Evolutionary conservation across 805 yeast species (phyloP).

Genomic region (Candida ovalis): DNA sequence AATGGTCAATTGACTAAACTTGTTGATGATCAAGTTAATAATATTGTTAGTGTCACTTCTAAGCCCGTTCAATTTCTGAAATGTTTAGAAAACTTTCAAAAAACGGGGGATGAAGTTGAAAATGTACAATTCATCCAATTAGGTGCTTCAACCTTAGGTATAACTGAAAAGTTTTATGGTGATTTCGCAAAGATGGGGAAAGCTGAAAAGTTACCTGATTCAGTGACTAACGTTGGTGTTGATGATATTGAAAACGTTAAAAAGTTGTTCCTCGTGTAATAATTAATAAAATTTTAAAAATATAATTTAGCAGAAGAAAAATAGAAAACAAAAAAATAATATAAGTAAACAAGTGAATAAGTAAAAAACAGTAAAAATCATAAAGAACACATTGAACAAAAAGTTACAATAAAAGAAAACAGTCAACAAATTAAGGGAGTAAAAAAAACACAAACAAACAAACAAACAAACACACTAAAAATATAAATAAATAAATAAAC

Average conservation of each 20-base stretch:
- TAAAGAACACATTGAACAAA: no score
- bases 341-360: no score
- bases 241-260: conserved; percentile 4
- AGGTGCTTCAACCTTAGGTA: conserved; percentile 27
- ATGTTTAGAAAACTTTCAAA: conserved; percentile 27
- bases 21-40: conserved; percentile 20
- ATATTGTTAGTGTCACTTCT: conserved; percentile 29
- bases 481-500: background rate
- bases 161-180: conserved; percentile 23
- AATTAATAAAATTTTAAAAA: no score
- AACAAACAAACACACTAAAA: background rate
- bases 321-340: no score
- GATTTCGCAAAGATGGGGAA: conserved; percentile 13
- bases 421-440: no score
- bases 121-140: conserved; percentile 27
- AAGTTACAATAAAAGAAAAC: background rate
- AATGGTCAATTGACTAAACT: conserved; percentile 22
- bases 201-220: conserved; percentile 2
- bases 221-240: conserved; percentile 6
- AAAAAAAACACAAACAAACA: no score
- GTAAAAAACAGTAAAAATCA: no score
- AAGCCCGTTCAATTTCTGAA: conserved; percentile 31
- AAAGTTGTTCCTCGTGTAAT: background rate
- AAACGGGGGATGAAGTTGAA: conserved; percentile 1
- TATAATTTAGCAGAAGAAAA: background rate